Base-by-base conservation (phyloP, 1,284 basidiomycete species). In the Sanghuangporus baumii region DNA sequence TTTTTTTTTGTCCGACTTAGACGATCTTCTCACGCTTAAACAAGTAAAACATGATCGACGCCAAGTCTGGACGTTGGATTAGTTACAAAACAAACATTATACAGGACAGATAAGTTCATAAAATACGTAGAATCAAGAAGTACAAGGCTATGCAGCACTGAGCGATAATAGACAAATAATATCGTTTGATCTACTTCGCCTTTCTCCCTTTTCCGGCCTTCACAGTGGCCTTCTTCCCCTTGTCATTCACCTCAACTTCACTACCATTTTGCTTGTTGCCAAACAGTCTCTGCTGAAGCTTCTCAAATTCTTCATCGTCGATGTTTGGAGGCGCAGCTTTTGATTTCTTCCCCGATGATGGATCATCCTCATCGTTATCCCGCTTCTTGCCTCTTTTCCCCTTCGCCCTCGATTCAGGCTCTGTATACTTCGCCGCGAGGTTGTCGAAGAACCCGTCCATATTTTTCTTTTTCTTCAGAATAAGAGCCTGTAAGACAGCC, bases 391-490 rank as follows among this genome's bases (percentile, higher is more conserved):
- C 79, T 71, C 82, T 84, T 51, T 66, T 64, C 46, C 63, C 71
- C 67, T 75, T 76, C 41, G 73, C 68, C 69, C 75, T 71, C 11
- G 77, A 74, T 64, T 72, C 75, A 20, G 66, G 72, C 61, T 83
- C 83, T 16, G 81, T 79, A 71, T 97, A 97, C 74, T 96, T 97
- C 0, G 86, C 86, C 38, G 92, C 89, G 61, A 97, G 79, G 56
- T 79, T 80, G 69, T 93, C 89, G 67, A 96, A 82, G 71, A 91
- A 89, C 51, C 80, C 76, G 65, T 86, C 83, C 72, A 86, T 80
- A 64, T 86, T 84, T 73, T 91, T 89, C 67, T 88, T 83, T 71
- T 83, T 85, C 75, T 88, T 88, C 65, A 91, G 75, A 62, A 97
- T 96, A 62, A 97, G 78, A 1, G 93, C 92, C 68, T 90, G 87